A percentile compares a stretch with the other conserved stretches of the same genome.
phyloP scores from a whole-genome alignment of 805 yeast genomes.

The Ascoidea tarda region DNA sequence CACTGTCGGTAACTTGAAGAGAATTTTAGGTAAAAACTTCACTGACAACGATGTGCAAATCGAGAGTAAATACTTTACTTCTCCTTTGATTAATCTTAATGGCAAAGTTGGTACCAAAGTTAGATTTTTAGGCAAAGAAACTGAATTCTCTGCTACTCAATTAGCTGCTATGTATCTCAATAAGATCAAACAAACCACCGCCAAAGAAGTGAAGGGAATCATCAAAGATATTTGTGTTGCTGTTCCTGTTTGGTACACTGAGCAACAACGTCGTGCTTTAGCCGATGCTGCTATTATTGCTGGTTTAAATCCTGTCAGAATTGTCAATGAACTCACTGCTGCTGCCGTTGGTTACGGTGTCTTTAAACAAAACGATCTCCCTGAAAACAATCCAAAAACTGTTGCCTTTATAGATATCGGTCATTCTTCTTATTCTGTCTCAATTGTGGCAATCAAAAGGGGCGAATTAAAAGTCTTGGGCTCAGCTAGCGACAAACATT shows the following conservation, averaged over 20 bases:
- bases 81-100: constrained; percentile 47
- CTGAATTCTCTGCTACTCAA: constrained; percentile 77
- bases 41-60: constrained; percentile 62
- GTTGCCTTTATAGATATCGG: constrained; percentile 96
- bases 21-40: constrained; percentile 71
- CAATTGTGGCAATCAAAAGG: constrained; percentile 82
- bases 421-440: constrained; percentile 85
- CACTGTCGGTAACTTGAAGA: constrained; percentile 89
- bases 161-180: constrained; percentile 89
- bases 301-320: constrained; percentile 95
- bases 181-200: constrained; percentile 73
- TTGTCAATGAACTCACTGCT: constrained; percentile 94
- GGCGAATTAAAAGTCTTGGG: constrained; percentile 93
- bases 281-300: constrained; percentile 93
- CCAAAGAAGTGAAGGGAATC: constrained; percentile 67
- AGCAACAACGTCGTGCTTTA: constrained; percentile 91
- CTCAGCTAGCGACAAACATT: constrained; percentile 86
- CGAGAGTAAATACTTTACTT: constrained; percentile 63
- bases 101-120: constrained; percentile 76
- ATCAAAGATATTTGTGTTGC: constrained; percentile 84
- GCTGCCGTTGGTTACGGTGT: constrained; percentile 99
- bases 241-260: constrained; percentile 96
- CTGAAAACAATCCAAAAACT: constrained; percentile 71
- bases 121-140: constrained; percentile 64
- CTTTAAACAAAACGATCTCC: constrained; percentile 79